These are phyloP conservation scores for Neurospora discreta DNA, from an alignment of 495 filamentous ascomycete genomes.

Conservation along the genomic window DNA sequence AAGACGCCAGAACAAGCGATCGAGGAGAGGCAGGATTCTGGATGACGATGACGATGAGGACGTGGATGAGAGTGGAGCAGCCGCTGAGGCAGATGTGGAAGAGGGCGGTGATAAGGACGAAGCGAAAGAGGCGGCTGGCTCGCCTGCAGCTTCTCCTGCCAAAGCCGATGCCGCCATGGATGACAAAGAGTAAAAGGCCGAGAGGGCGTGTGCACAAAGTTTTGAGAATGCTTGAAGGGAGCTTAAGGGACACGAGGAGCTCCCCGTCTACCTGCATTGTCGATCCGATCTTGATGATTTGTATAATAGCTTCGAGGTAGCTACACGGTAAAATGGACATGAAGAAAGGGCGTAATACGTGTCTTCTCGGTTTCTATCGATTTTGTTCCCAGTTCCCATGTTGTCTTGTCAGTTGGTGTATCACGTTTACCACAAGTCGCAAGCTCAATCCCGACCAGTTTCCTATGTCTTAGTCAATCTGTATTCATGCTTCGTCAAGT, in stretches of 20 bases:
- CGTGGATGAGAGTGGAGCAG: conserved; percentile 9
- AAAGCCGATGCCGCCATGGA: conserved; percentile 27
- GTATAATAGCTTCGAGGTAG: not conserved
- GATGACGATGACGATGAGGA: conserved; percentile 25
- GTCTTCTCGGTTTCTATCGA: not conserved
- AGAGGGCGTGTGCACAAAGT: not conserved
- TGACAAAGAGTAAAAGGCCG: conserved; percentile 9
- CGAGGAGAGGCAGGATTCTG: conserved; percentile 22
- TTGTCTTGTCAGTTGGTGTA: not conserved
- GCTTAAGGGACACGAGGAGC: not conserved
- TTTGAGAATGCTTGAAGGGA: not conserved
- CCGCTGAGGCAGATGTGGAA: not conserved
- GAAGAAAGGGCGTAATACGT: not conserved
- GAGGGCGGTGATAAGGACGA: conserved; percentile 3
- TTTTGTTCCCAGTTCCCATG: not conserved
- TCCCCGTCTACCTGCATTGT: not conserved
- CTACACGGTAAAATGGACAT: not conserved
- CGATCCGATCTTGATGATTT: not conserved
- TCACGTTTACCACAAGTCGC: too few relatives aligned
- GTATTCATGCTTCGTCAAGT: too few relatives aligned
- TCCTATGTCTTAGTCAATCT: too few relatives aligned
- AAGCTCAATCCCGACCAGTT: not conserved
- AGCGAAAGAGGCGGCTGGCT: not conserved
- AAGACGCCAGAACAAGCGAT: conserved; percentile 13
- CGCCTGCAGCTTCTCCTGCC: not conserved